These are phyloP conservation scores for Ceriops decandra DNA, from an alignment of 345 rosid species.

Conservation along the genomic window DNA sequence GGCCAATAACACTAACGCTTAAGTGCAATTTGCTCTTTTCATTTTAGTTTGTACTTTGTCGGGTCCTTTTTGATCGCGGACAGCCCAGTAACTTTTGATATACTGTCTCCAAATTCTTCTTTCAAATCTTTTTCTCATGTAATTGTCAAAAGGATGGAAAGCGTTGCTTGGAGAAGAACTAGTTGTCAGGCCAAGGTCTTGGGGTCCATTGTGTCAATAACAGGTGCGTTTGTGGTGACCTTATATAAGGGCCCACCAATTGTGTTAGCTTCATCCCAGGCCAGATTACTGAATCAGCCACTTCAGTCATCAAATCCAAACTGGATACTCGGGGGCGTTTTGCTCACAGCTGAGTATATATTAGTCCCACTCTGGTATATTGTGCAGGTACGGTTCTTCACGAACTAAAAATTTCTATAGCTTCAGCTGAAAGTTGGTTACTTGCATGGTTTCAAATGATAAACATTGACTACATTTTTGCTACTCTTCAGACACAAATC, in stretches of 20 bases:
- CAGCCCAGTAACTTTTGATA: neutral
- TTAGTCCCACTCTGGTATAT: conserved; percentile 79
- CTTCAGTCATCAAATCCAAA: conserved; percentile 41
- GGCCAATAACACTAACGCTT: too few species aligned
- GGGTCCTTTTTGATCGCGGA: neutral
- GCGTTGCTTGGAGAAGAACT: conserved; percentile 40
- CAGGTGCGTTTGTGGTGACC: conserved; percentile 74
- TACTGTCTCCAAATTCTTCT: neutral
- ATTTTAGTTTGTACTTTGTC: too few species aligned
- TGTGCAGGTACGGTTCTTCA: conserved; percentile 54
- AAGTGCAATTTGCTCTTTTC: too few species aligned
- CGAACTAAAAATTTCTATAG: neutral
- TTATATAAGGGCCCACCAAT: conserved; percentile 71
- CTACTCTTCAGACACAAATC: conserved; percentile 55
- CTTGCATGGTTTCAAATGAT: too few species aligned
- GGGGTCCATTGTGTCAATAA: conserved; percentile 71
- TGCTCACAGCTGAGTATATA: conserved; percentile 63
- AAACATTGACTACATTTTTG: neutral
- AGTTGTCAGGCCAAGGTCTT: conserved; percentile 76
- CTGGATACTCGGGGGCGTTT: conserved; percentile 74
- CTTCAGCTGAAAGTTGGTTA: too few species aligned
- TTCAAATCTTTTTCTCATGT: neutral
- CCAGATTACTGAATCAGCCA: conserved; percentile 22
- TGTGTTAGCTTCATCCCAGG: conserved; percentile 29
- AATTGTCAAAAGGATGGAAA: conserved; percentile 62